These are phyloP conservation scores for Neurospora sp. DNA, from an alignment of 495 filamentous ascomycete species.

Conservation along the genomic window DNA sequence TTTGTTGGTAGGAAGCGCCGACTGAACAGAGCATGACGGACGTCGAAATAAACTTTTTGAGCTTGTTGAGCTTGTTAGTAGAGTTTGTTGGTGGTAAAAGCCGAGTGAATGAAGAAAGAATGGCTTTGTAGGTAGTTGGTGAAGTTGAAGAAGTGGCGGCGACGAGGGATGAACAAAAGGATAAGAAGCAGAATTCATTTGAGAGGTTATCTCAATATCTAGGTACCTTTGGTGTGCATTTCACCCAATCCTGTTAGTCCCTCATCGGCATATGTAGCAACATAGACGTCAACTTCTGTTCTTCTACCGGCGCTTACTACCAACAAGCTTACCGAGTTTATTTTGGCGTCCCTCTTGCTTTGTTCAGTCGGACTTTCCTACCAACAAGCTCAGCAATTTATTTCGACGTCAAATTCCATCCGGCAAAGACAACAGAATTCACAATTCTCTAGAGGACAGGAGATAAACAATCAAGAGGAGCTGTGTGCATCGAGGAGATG, in stretches of 20 bases:
- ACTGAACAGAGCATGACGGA: not conserved
- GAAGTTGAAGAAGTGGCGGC: not conserved
- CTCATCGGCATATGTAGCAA: not conserved
- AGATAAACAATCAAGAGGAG: not conserved
- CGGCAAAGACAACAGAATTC: too few species aligned
- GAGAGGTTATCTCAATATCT: not conserved
- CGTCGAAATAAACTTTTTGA: not conserved
- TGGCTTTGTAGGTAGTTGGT: not conserved
- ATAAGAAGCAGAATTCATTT: too few species aligned
- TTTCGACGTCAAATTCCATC: not conserved
- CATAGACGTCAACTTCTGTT: not conserved
- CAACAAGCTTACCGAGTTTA: not conserved
- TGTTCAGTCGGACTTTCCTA: too few species aligned
- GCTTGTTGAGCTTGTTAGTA: not conserved
- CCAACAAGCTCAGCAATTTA: not conserved
- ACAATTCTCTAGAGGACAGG: too few species aligned
- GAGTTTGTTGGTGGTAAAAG: not conserved
- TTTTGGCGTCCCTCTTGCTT: too few species aligned
- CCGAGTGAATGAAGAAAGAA: not conserved
- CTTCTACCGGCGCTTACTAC: not conserved
- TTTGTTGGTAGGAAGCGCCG: not conserved
- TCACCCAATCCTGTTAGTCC: rapidly evolving
- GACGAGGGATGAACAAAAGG: not conserved
- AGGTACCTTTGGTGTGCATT: not conserved
- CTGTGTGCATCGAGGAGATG: not conserved